Percentiles rank a stretch among this genome's conserved stretches.
phyloP scores from a whole-genome alignment of 1,284 basidiomycete species.

The Malassezia caprae region DNA sequence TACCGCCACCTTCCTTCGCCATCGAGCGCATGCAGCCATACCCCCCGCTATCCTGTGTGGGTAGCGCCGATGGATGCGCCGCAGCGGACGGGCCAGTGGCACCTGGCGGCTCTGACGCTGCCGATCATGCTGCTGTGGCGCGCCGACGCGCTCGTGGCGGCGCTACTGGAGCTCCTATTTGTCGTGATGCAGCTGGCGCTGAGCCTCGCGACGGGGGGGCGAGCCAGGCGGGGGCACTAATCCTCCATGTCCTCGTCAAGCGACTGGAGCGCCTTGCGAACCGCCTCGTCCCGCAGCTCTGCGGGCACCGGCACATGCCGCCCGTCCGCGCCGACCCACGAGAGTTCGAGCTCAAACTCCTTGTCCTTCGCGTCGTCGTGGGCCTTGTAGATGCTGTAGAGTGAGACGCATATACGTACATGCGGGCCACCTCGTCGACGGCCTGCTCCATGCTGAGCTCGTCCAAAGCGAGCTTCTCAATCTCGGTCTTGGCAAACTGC shows the following conservation, averaged over 20 bases:
- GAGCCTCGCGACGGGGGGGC: neutral
- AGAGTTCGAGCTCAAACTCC: slow-evolving; percentile 93
- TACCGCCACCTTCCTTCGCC: neutral
- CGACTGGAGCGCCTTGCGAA: slow-evolving; percentile 75
- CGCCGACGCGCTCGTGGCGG: neutral
- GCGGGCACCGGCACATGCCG: slow-evolving; percentile 74
- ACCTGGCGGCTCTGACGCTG: neutral
- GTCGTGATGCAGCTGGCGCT: slow-evolving; percentile 1
- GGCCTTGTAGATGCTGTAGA: slow-evolving; percentile 77
- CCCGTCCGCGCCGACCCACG: slow-evolving; percentile 85
- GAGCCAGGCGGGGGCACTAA: slow-evolving; percentile 25
- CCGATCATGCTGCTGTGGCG: slow-evolving; percentile 3
- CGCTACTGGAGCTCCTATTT: slow-evolving; percentile 5
- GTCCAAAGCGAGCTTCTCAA: slow-evolving; percentile 83
- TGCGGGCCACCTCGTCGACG: slow-evolving; percentile 43
- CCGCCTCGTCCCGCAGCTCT: slow-evolving; percentile 68
- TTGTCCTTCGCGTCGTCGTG: slow-evolving; percentile 97
- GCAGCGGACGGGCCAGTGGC: neutral
- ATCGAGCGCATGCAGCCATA: neutral
- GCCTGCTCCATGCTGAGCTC: slow-evolving; percentile 56
- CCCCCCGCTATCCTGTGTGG: neutral
- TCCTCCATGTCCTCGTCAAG: slow-evolving; percentile 75
- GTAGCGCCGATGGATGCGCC: neutral
- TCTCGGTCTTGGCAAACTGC: slow-evolving; percentile 91
- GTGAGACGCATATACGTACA: slow-evolving; percentile 22